Conservation (phyloP, 1,284 basidiomycete genomes). For the Cronartium ribicola region DNA sequence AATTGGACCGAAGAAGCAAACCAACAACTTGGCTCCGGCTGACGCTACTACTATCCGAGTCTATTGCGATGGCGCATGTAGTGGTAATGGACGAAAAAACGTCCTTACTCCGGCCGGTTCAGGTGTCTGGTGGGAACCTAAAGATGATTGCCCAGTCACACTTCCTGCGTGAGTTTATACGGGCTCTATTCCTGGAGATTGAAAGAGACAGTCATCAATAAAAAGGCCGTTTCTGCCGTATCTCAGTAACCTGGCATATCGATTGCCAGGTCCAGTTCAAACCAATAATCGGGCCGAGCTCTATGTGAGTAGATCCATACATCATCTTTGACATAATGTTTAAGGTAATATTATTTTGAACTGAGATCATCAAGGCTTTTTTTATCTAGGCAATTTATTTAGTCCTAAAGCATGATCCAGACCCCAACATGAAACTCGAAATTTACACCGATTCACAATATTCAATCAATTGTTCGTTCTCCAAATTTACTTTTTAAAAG, state of each 20-base stretch:
- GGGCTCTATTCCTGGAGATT: too few relatives aligned
- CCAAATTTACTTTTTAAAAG: not conserved
- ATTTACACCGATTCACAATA: constrained; percentile 7
- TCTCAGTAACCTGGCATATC: not conserved
- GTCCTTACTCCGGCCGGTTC: not conserved
- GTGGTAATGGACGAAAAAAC: not conserved
- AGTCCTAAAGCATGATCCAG: constrained; percentile 8
- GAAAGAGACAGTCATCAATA: too few relatives aligned
- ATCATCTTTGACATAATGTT: not conserved
- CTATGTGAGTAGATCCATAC: not conserved
- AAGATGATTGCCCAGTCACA: not conserved
- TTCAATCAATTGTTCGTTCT: not conserved
- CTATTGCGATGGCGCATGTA: constrained; percentile 13
- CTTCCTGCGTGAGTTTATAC: not conserved
- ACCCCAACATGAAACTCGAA: not conserved
- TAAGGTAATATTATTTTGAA: not conserved
- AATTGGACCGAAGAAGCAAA: too few relatives aligned
- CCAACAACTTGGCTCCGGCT: too few relatives aligned
- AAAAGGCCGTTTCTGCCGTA: too few relatives aligned
- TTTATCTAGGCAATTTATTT: not conserved
- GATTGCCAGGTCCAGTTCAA: not conserved
- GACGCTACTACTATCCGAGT: not conserved
- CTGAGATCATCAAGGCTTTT: not conserved
- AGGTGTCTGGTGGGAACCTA: constrained; percentile 8
- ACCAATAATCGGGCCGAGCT: constrained; percentile 6